Base-by-base conservation (phyloP, 2,329 filamentous ascomycete species). In the Teratosphaeria zuluensis region DNA sequence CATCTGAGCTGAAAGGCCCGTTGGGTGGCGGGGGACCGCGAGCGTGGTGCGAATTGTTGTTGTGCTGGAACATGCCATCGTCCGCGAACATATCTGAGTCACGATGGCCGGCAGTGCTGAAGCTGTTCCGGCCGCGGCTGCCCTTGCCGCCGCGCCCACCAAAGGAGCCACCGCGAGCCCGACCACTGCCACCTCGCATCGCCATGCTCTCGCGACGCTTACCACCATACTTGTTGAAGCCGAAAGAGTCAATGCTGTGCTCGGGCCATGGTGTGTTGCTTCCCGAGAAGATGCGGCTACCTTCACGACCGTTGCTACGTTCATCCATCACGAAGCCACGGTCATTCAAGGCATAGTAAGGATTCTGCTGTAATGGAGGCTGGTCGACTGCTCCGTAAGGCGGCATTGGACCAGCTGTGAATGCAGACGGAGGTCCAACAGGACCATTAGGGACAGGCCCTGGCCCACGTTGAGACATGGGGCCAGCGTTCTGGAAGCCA, bases 71-170 rank as follows among this genome's bases (percentile, higher is more conserved):
- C 16, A 11, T 14, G 35, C 54, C 35, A 32, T 56, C 30, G 11
- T 35, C 38, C 28, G 54, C 24, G 28, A 51, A 51, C 38, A 51
- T 56, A 9, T 56, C 33, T 7, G 16, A 16, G 12, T 21, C 35
- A 31, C 54, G 54, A 55, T 16, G 42, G 7, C 55, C 53, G 4
- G 24, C 58, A n/a, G 32, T 46, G 30, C 30, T 38, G 54, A 61
- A 56, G 48, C 57, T 61, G 57, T 55, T 57, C 16, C 55, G 51
- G 11, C 59, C 57, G 8, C 46, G 35, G 51, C 59, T 59, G 32
- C 51, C 46, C 32, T 54, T 57, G 31, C 19, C 38, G 31, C 54
- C 31, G 21, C 54, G 19, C 21, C 56, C 56, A 51, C 46, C 30
- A 28, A 51, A 31, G 12, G 19, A 53, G 51, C 57, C 42, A n/a